A percentile compares a stretch with the other conserved stretches of the same genome.
Evolutionary conservation across 306 rosid genomes (phyloP).

Genomic region (Cicer cuneatum): DNA sequence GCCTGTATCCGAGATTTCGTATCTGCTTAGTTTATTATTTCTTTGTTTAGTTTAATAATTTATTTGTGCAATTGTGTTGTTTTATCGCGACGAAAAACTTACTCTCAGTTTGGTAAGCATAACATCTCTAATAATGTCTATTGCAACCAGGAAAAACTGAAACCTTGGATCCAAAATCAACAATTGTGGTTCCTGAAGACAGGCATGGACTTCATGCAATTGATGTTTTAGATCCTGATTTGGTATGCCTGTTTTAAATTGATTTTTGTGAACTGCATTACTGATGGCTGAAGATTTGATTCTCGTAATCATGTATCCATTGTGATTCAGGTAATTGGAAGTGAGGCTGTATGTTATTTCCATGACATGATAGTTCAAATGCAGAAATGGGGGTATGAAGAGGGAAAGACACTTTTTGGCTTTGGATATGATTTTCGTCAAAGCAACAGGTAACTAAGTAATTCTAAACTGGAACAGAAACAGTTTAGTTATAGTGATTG

Average conservation of each 20-base stretch:
- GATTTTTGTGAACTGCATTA: not conserved
- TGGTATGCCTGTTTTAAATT: constrained; percentile 61
- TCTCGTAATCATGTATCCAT: constrained; percentile 21
- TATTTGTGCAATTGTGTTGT: not conserved
- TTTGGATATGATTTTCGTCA: constrained; percentile 99
- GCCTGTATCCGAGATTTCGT: not conserved
- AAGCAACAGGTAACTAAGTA: constrained; percentile 80
- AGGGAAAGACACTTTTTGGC: constrained; percentile 93
- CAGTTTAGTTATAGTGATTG: not conserved
- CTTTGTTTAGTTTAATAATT: not conserved
- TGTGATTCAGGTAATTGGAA: constrained; percentile 76
- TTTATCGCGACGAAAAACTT: not conserved
- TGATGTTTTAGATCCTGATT: constrained; percentile 88
- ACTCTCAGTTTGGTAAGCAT: not conserved
- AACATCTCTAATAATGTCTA: constrained; percentile 1
- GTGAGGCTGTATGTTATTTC: constrained; percentile 81
- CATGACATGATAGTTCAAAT: constrained; percentile 93
- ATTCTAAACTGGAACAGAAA: not conserved
- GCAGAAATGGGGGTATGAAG: constrained; percentile 88
- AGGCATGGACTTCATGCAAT: constrained; percentile 84
- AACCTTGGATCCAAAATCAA: constrained; percentile 70
- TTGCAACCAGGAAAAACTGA: constrained; percentile 72
- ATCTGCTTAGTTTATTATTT: not conserved
- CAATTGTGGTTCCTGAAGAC: constrained; percentile 78
- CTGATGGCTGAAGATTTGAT: constrained; percentile 28